Evolutionary conservation across 331 rosid species (phyloP).

Genomic region (Pyrus hybrid): DNA sequence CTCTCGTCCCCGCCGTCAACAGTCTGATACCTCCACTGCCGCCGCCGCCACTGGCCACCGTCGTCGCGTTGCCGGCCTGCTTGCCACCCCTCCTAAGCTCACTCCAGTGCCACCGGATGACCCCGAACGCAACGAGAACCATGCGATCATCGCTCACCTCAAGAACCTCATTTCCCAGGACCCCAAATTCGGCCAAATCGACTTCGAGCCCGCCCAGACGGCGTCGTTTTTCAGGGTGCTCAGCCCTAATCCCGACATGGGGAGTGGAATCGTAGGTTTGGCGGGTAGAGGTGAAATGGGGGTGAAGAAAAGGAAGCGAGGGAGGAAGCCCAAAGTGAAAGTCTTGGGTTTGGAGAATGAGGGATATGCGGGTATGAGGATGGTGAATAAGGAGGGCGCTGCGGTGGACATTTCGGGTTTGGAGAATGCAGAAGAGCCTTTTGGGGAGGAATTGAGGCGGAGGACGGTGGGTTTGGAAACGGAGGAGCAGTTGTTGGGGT

Average conservation of each 20-base stretch:
- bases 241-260: background rate
- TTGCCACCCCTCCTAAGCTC: constrained; percentile 30
- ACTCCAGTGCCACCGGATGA: constrained; percentile 30
- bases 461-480: constrained; percentile 49
- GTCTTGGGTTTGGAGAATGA: constrained; percentile 22
- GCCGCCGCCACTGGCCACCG: constrained; percentile 43
- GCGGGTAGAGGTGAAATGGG: background rate
- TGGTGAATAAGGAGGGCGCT: constrained; percentile 41
- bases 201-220: constrained; percentile 23
- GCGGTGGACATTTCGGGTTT: constrained; percentile 32
- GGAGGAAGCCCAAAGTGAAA: constrained; percentile 64
- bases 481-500: constrained; percentile 63
- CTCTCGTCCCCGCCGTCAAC: constrained; percentile 39
- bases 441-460: constrained; percentile 49
- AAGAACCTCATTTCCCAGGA: constrained; percentile 51
- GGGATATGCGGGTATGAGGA: constrained; percentile 27
- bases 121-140: constrained; percentile 42
- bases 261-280: constrained; percentile 1
- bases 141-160: constrained; percentile 48
- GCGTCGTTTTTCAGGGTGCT: background rate
- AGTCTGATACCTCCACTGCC: constrained; percentile 11
- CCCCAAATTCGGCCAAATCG: constrained; percentile 44
- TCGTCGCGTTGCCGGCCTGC: constrained; percentile 46
- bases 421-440: constrained; percentile 42
- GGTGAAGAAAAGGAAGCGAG: constrained; percentile 62